Conservation (phyloP, 176 grass and related monocot species). For the Lolium multiflorum region DNA sequence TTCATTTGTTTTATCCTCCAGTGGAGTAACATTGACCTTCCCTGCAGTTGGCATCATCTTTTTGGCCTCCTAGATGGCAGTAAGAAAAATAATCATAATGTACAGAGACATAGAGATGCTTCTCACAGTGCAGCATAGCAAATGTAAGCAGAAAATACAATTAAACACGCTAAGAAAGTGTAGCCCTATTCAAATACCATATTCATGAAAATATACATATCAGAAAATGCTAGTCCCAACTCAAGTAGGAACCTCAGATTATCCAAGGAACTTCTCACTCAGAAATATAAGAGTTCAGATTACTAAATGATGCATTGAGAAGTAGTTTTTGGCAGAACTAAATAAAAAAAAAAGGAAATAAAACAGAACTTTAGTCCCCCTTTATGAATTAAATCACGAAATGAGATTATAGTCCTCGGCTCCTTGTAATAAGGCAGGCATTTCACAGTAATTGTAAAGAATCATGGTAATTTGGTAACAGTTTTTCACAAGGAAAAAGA, state of each 20-base stretch:
- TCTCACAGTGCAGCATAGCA: constrained; percentile 10
- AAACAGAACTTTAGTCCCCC: not conserved
- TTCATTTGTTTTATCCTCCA: constrained; percentile 83
- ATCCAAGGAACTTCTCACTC: not conserved
- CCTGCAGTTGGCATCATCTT: constrained; percentile 65
- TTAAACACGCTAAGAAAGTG: not conserved
- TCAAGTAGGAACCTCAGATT: not conserved
- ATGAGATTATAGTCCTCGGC: not conserved
- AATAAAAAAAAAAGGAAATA: constrained; percentile 6
- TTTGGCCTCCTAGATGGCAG: constrained; percentile 74
- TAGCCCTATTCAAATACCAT: not conserved
- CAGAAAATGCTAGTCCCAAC: not conserved
- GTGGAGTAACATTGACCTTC: constrained; percentile 69
- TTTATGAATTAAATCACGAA: not conserved
- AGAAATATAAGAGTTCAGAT: not conserved
- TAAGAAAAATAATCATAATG: constrained; percentile 17
- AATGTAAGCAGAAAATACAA: constrained; percentile 15
- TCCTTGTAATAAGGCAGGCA: not conserved
- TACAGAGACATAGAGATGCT: not conserved
- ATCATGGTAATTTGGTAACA: too few species aligned
- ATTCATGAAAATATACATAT: not conserved
- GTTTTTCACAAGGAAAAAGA: constrained; percentile 1
- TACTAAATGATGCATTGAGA: not conserved
- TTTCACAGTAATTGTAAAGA: not conserved
- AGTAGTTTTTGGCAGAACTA: not conserved